Percentiles rank a stretch among this genome's conserved stretches.
Evolutionary conservation across 176 grass and related monocot genomes (phyloP).

Genomic region (Zea luxurians): DNA sequence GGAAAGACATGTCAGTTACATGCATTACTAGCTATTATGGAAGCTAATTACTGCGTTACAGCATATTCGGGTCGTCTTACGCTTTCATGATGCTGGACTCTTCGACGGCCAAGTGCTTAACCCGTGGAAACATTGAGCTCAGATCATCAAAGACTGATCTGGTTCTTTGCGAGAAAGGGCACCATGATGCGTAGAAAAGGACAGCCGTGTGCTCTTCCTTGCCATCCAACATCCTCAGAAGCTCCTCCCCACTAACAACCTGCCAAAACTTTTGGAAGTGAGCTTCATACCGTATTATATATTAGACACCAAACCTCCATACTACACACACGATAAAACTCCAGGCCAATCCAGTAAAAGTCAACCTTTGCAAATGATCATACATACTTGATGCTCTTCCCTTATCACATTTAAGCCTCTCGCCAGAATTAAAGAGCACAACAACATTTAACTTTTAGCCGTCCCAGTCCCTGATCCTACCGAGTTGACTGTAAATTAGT

Average conservation of each 20-base stretch:
- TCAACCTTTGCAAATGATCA: neutral
- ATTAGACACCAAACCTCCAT: constrained; percentile 1
- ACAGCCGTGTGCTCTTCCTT: constrained; percentile 44
- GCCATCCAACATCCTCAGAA: constrained; percentile 39
- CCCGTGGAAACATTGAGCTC: constrained; percentile 78
- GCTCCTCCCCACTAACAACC: constrained; percentile 54
- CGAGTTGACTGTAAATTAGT: neutral
- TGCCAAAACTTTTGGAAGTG: constrained; percentile 21
- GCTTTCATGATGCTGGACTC: constrained; percentile 64
- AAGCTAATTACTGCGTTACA: constrained; percentile 20
- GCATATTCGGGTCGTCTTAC: constrained; percentile 37
- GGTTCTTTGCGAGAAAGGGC: constrained; percentile 65
- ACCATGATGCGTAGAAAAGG: constrained; percentile 90
- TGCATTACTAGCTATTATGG: neutral
- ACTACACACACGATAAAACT: neutral
- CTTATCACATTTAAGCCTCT: neutral
- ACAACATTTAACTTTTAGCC: neutral
- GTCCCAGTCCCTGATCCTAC: neutral
- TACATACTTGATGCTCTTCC: neutral
- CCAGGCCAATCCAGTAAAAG: neutral
- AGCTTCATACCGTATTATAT: constrained; percentile 3
- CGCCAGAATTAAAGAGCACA: neutral
- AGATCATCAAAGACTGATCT: constrained; percentile 68
- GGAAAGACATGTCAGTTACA: constrained; percentile 25
- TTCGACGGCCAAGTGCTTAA: constrained; percentile 81